Evolutionary conservation across 176 grass and related monocot genomes (phyloP).

Genomic region (Lolium rigidum): DNA sequence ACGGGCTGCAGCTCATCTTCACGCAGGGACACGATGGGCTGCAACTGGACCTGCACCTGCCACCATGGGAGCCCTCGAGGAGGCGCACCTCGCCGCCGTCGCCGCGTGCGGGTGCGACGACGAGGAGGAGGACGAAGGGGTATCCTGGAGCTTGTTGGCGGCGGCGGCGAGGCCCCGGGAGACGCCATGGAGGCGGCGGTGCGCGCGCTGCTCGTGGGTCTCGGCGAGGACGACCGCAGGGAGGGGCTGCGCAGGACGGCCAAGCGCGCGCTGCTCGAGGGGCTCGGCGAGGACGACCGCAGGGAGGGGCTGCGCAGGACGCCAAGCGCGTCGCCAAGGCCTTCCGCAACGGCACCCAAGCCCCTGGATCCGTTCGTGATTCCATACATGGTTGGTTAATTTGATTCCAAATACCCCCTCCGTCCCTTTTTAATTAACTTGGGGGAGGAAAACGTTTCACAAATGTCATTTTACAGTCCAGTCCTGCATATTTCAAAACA

Average conservation of each 20-base stretch:
- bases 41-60: no score
- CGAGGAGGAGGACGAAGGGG: slow-evolving; percentile 32
- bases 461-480: no score
- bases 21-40: no score
- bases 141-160: slow-evolving; percentile 18
- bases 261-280: slow-evolving; percentile 47
- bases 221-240: slow-evolving; percentile 81
- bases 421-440: no score
- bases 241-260: slow-evolving; percentile 81
- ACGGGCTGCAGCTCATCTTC: no score
- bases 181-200: slow-evolving; percentile 68
- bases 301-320: slow-evolving; percentile 23
- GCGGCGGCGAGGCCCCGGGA: slow-evolving; percentile 1
- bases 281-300: slow-evolving; percentile 82
- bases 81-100: slow-evolving; percentile 56
- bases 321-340: slow-evolving; percentile 94
- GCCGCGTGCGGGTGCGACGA: slow-evolving; percentile 41
- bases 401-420: no score
- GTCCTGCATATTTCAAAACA: no score
- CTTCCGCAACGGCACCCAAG: slow-evolving; percentile 67
- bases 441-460: no score
- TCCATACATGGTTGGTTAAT: no score
- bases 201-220: slow-evolving; percentile 65
- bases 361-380: slow-evolving; percentile 32
- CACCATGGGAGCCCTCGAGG: slow-evolving; percentile 77